Base-by-base conservation (phyloP, 108 stramenopile species). In the Schizochytrium sp. region DNA sequence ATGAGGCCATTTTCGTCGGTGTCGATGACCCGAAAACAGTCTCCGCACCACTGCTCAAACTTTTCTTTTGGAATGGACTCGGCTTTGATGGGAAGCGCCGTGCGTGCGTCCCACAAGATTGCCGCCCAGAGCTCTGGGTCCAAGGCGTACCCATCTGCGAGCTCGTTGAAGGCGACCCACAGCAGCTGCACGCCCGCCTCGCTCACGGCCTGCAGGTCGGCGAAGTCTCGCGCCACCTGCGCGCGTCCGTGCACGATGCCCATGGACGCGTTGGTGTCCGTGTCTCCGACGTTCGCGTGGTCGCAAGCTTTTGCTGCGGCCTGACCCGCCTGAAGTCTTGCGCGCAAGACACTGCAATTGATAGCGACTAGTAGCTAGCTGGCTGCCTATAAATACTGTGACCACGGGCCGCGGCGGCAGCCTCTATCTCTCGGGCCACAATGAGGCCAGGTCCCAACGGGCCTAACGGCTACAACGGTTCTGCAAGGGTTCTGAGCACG, bases 91-190 rank as follows among this genome's bases (percentile, higher is more conserved):
- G 45, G 45, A 6, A 53, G 25, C 45, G n/a, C 51, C 19, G 23
- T 12, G 43, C 63, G 63, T 18, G 63, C 63, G 63, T 83, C 76
- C 76, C 76, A 83, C n/a, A 47, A 53, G 6, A 83, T 83, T 6
- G 76, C 76, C 23, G 76, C 51, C 76, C 76, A 83, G 19, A 53
- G 76, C n/a, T 83, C 76, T 8, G 48, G 2, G 25, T 47, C 51
- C 10, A 83, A 23, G 12, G 76, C 76, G 51, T 53, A 83, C 6
- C 76, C 51, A 23, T 83, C 76, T 23, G 76, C 45, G 51, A 83
- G 45, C 28, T 83, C 48, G 76, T 83, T 83, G 51, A 83, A 83
- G 2, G 76, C 76, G 28, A 83, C 76, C 76, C 76, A 83, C 45
- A 83, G 12, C 28, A 45, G 76, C 51, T 25, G 48, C 51, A 83